A percentile compares a stretch with the other conserved stretches of the same genome.
phyloP scores from a whole-genome alignment of 768 basidiomycete genomes.

The Lactarius quietus region DNA sequence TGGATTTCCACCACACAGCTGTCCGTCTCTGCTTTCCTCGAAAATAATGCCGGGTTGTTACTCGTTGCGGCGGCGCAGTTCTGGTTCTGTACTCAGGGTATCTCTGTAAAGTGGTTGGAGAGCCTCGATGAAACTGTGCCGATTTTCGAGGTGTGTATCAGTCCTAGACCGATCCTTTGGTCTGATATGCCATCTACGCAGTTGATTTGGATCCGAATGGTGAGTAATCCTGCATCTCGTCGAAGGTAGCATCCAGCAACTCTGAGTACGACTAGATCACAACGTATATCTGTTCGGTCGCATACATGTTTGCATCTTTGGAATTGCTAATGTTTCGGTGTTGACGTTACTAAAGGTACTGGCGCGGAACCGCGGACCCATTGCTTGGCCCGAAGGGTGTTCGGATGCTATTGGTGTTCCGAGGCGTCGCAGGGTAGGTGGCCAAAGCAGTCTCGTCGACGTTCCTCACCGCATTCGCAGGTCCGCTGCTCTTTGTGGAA shows the following conservation, averaged over 20 bases:
- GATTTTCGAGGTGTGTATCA: background rate
- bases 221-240: background rate
- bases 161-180: background rate
- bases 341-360: background rate
- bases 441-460: background rate
- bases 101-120: background rate
- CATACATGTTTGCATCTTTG: background rate
- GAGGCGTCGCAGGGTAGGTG: background rate
- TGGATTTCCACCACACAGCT: background rate
- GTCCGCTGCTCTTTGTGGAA: constrained; percentile 67
- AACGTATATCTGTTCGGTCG: background rate
- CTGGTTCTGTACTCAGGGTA: background rate
- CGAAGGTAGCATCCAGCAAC: background rate
- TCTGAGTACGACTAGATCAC: background rate
- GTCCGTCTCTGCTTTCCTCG: background rate
- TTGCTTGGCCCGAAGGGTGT: background rate
- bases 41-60: background rate
- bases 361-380: background rate
- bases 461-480: constrained; percentile 33
- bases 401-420: background rate
- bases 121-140: background rate
- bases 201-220: background rate
- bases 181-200: background rate
- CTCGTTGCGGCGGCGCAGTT: background rate
- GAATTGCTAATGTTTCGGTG: background rate